Percentiles rank a stretch among this genome's conserved stretches.
Evolutionary conservation across 805 yeast genomes (phyloP).

Genomic region (Saccharomycopsis synnaedendra): DNA sequence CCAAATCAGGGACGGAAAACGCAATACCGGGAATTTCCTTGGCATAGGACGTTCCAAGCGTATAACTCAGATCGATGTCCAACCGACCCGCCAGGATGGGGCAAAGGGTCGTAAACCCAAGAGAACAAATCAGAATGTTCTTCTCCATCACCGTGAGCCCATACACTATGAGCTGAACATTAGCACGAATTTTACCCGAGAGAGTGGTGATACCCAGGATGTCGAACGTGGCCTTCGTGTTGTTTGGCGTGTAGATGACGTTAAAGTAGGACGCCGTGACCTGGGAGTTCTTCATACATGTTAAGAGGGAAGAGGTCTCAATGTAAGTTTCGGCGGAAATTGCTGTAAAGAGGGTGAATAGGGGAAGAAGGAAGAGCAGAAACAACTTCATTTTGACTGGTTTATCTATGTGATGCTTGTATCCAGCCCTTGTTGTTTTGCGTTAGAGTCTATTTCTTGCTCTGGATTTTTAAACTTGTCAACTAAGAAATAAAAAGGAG

Average conservation of each 20-base stretch:
- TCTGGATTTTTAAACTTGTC: too few species aligned
- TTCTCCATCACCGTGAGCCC: slow-evolving; percentile 56
- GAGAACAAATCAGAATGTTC: slow-evolving; percentile 52
- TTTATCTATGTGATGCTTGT: too few species aligned
- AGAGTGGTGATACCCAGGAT: slow-evolving; percentile 73
- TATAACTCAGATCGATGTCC: slow-evolving; percentile 46
- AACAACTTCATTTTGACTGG: too few species aligned
- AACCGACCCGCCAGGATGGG: slow-evolving; percentile 85
- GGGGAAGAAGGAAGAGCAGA: background rate
- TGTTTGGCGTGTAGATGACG: slow-evolving; percentile 59
- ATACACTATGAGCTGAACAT: slow-evolving; percentile 59
- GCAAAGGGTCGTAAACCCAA: slow-evolving; percentile 51
- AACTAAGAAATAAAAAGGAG: too few species aligned
- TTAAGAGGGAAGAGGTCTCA: slow-evolving; percentile 59
- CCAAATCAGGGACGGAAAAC: slow-evolving; percentile 86
- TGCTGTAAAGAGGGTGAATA: background rate
- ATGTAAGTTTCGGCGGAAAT: slow-evolving; percentile 20
- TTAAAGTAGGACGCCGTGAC: slow-evolving; percentile 78
- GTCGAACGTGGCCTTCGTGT: slow-evolving; percentile 50
- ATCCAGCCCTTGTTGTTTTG: too few species aligned
- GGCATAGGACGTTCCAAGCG: slow-evolving; percentile 28
- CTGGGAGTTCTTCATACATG: slow-evolving; percentile 87
- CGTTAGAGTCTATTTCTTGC: too few species aligned
- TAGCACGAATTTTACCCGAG: slow-evolving; percentile 58
- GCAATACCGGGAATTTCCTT: slow-evolving; percentile 70